Evolutionary conservation across 2,329 filamentous ascomycete genomes (phyloP), one percentile per base, ranked within the genome.

Genomic region (Rhynchosporium secalis): DNA sequence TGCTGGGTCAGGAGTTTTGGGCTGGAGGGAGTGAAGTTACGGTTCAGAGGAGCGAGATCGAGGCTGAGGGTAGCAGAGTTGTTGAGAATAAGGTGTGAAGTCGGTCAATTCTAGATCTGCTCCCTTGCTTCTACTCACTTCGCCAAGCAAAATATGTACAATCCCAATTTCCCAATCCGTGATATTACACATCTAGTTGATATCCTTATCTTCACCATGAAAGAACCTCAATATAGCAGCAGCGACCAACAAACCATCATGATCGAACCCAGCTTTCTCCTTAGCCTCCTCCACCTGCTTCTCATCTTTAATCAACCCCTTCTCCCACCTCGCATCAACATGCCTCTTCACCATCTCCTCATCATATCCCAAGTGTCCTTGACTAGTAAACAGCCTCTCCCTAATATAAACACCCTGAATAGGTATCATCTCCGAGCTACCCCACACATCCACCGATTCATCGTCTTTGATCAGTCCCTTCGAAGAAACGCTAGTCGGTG

Each of bases 341-440:
- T 80, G 78, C 40, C 73, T 69, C 65, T 74, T 76, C 4, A 81
- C 78, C 73, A 80, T 78, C 26, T 74, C 69, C 72, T 79, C 77
- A 63, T 80, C 76, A 60, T 80, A 79, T 26, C 78, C 78, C 68
- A 80, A 69, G 65, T 80, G 78, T 0, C 78, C 79, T 62, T 80
- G 78, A 3, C 73, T 76, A 1, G 79, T 78, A 60, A 81, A 80
- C n/a, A 80, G 61, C 20, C 78, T 69, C 59, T 77, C 76, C 13
- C 69, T 70, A 31, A 81, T 76, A 62, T 80, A 81, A 28, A 80
- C 66, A 0, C 78, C 78, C 63, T 81, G 79, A 0, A 80, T 74
- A 9, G 72, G 69, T 0, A 77, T 80, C 62, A 78, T 76, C 8
- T 77, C 76, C n/a, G 75, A 77, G 26, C 71, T 75, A 2, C 77